A percentile compares a stretch with the other conserved stretches of the same genome.
Evolutionary conservation across 139 green algal species (phyloP).

Genomic region (Chlorella sp.): DNA sequence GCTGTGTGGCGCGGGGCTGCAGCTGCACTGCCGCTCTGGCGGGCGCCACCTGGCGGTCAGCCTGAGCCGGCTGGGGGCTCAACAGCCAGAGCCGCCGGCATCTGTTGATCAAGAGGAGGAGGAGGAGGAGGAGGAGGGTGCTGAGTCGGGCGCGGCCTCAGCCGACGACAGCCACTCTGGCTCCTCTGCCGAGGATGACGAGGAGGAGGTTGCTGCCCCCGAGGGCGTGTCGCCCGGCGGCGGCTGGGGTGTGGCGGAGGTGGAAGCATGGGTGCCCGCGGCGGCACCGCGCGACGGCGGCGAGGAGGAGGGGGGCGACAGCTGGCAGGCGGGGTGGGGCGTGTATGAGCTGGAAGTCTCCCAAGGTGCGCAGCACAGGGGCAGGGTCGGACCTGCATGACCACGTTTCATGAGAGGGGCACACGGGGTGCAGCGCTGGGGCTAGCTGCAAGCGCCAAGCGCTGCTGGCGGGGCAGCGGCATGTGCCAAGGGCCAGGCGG

Average conservation of each 20-base stretch:
- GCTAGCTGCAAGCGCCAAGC: neutral
- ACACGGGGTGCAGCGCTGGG: neutral
- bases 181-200: neutral
- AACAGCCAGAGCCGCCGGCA: neutral
- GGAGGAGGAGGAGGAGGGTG: neutral
- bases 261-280: neutral
- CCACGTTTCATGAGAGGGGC: too few species aligned
- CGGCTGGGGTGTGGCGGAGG: neutral
- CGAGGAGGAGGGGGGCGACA: too few species aligned
- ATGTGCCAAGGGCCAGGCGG: too few species aligned
- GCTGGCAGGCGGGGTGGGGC: slow-evolving; percentile 17
- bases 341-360: slow-evolving; percentile 20
- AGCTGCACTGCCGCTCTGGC: neutral
- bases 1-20: neutral
- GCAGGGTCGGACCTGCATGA: too few species aligned
- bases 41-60: neutral
- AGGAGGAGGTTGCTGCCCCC: neutral
- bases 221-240: too few species aligned
- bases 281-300: neutral
- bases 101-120: neutral
- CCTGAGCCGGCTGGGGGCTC: neutral
- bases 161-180: neutral
- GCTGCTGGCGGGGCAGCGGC: neutral
- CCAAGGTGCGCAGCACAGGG: neutral
- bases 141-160: neutral